Evolutionary conservation across 306 rosid genomes (phyloP).

Genomic region (Lathyrus tuberosus): DNA sequence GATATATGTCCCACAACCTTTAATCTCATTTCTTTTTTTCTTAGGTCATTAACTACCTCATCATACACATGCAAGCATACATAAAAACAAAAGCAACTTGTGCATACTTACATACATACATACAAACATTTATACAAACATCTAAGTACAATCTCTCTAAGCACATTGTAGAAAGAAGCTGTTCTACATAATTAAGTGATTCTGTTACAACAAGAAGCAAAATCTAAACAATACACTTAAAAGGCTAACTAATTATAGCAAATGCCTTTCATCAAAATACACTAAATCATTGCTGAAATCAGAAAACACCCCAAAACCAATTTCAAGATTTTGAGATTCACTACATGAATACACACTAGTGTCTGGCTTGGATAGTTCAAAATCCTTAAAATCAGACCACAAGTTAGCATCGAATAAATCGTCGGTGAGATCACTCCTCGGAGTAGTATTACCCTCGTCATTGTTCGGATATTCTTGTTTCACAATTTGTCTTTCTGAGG

Average conservation of each 20-base stretch:
- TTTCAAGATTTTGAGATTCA: conserved; percentile 30
- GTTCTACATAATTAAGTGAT: conserved; percentile 24
- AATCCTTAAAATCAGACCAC: conserved; percentile 65
- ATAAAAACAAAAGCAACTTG: conserved; percentile 9
- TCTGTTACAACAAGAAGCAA: neutral
- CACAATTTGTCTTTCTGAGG: conserved; percentile 19
- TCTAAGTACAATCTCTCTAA: conserved; percentile 19
- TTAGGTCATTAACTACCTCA: neutral
- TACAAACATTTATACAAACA: conserved; percentile 6
- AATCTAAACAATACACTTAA: conserved; percentile 21
- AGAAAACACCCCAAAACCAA: conserved; percentile 44
- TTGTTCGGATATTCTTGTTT: conserved; percentile 46
- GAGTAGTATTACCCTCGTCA: conserved; percentile 35
- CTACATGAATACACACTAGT: conserved; percentile 47
- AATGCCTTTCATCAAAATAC: conserved; percentile 40
- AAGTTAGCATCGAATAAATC: conserved; percentile 41
- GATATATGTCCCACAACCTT: conserved; percentile 17
- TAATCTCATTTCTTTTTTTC: neutral
- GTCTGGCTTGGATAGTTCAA: conserved; percentile 44
- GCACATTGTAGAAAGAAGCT: neutral
- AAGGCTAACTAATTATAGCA: conserved; percentile 18
- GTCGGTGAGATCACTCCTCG: conserved; percentile 44
- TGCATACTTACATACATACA: neutral
- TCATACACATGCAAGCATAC: neutral
- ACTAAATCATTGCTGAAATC: conserved; percentile 36